These are phyloP conservation scores for Diaporthe velutina DNA, from an alignment of 2,329 filamentous ascomycete genomes.

Conservation along the genomic window DNA sequence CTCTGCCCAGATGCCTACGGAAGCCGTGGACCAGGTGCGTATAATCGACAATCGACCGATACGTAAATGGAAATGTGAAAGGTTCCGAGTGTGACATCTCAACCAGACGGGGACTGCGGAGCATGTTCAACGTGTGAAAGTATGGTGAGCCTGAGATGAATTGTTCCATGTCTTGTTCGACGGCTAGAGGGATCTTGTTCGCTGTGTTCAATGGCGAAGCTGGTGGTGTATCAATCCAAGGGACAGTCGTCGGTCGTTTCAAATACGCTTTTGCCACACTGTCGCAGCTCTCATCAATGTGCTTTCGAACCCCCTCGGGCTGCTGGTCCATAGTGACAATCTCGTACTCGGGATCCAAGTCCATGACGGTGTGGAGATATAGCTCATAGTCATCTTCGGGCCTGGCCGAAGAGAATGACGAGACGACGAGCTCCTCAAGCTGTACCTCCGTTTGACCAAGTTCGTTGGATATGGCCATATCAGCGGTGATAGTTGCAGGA, in stretches of 20 bases:
- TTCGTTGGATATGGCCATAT: conserved; percentile 52
- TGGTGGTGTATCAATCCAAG: conserved; percentile 19
- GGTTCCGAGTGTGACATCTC: conserved; percentile 38
- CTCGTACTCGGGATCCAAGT: conserved; percentile 57
- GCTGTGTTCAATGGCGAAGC: neutral
- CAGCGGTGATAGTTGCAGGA: conserved; percentile 50
- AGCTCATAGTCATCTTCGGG: conserved; percentile 51
- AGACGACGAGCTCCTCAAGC: conserved; percentile 50
- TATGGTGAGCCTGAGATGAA: conserved; percentile 52
- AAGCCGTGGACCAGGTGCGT: conserved; percentile 48
- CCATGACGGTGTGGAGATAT: conserved; percentile 51
- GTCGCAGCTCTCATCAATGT: conserved; percentile 52
- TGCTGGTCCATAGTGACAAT: conserved; percentile 44
- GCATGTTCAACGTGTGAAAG: conserved; percentile 46
- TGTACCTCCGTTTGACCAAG: conserved; percentile 49
- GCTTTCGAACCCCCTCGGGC: neutral
- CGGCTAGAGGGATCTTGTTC: conserved; percentile 41
- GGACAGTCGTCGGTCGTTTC: neutral
- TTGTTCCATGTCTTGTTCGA: conserved; percentile 44
- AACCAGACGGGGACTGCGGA: conserved; percentile 45
- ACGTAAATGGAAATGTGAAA: conserved; percentile 43
- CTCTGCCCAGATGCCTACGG: conserved; percentile 49
- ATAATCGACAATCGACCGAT: conserved; percentile 47
- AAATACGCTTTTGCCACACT: conserved; percentile 51
- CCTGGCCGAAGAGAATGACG: conserved; percentile 48